phyloP scores from a whole-genome alignment of 2,329 filamentous ascomycete genomes.

The Colletotrichum sp. region DNA sequence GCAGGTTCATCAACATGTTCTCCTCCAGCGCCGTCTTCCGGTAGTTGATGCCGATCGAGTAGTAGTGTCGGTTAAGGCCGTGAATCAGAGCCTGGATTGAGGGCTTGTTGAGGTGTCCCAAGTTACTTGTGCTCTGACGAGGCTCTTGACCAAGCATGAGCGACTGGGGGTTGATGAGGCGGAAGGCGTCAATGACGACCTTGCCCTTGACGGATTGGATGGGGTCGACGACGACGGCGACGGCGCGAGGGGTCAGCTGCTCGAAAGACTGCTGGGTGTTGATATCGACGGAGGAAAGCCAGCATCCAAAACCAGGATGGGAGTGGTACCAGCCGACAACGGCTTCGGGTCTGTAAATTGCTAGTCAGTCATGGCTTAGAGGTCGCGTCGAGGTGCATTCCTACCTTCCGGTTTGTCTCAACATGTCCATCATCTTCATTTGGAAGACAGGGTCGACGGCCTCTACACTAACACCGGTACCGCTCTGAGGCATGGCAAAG shows the following conservation, averaged over 20 bases:
- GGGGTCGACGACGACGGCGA: slow-evolving; percentile 96
- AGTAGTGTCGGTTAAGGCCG: slow-evolving; percentile 97
- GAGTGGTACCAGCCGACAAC: slow-evolving; percentile 99
- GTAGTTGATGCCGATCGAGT: slow-evolving; percentile 98
- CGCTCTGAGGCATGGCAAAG: slow-evolving; percentile 98
- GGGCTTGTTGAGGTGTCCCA: slow-evolving; percentile 98
- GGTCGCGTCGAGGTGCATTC: slow-evolving; percentile 27
- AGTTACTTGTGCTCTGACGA: slow-evolving; percentile 94
- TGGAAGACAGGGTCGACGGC: slow-evolving; percentile 98
- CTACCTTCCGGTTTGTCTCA: slow-evolving; percentile 94
- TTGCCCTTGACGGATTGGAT: slow-evolving; percentile 99
- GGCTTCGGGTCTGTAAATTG: slow-evolving; percentile 76
- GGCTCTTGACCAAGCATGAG: slow-evolving; percentile 98
- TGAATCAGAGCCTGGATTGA: slow-evolving; percentile 99
- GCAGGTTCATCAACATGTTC: slow-evolving; percentile 99
- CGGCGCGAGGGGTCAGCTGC: slow-evolving; percentile 93
- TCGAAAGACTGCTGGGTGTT: slow-evolving; percentile 99
- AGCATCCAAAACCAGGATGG: slow-evolving; percentile 98
- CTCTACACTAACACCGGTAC: slow-evolving; percentile 97
- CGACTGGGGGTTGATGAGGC: slow-evolving; percentile 96
- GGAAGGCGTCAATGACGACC: slow-evolving; percentile 98
- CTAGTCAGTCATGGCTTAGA: slow-evolving; percentile 1
- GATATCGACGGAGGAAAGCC: slow-evolving; percentile 98
- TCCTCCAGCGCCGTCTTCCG: slow-evolving; percentile 96
- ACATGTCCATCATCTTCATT: slow-evolving; percentile 99